Conservation (phyloP, 2,329 filamentous ascomycete genomes). For the Ophiostoma sp. region DNA sequence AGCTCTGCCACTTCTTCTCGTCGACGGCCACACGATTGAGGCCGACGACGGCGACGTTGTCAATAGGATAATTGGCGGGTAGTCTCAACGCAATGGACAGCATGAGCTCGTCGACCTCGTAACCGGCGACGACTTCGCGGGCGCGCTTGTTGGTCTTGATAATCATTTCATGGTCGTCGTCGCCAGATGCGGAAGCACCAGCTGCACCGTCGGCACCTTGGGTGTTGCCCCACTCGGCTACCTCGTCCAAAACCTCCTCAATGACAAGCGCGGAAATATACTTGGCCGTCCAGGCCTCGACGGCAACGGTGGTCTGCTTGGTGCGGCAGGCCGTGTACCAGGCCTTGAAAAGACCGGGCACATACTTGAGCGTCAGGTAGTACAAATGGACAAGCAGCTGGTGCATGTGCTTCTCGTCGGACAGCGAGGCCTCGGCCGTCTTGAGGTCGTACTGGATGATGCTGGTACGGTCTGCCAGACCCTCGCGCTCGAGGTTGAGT, state of each 20-base stretch:
- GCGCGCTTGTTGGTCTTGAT: conserved; percentile 72
- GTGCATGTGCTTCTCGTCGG: conserved; percentile 69
- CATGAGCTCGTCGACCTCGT: conserved; percentile 83
- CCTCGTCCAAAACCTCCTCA: conserved; percentile 63
- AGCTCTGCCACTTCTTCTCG: conserved; percentile 89
- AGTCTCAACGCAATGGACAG: conserved; percentile 81
- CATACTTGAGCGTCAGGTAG: conserved; percentile 75
- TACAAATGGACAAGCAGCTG: conserved; percentile 85
- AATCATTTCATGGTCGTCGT: conserved; percentile 56
- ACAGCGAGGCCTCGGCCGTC: conserved; percentile 49
- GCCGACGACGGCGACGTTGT: conserved; percentile 72
- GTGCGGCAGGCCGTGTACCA: conserved; percentile 85
- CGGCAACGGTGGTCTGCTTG: conserved; percentile 74
- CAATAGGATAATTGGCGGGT: conserved; percentile 79
- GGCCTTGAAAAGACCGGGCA: conserved; percentile 73
- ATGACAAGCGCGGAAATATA: conserved; percentile 75
- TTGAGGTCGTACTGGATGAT: conserved; percentile 57
- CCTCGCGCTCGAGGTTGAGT: conserved; percentile 69
- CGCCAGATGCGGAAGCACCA: conserved; percentile 22
- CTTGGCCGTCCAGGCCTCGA: conserved; percentile 83
- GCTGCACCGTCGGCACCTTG: conserved; percentile 41
- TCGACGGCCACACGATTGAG: conserved; percentile 82
- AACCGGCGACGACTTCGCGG: conserved; percentile 78
- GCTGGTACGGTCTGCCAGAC: conserved; percentile 55
- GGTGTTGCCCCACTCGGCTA: conserved; percentile 63